Conservation (phyloP, 2,329 filamentous ascomycete genomes). For the Colletotrichum sp. region DNA sequence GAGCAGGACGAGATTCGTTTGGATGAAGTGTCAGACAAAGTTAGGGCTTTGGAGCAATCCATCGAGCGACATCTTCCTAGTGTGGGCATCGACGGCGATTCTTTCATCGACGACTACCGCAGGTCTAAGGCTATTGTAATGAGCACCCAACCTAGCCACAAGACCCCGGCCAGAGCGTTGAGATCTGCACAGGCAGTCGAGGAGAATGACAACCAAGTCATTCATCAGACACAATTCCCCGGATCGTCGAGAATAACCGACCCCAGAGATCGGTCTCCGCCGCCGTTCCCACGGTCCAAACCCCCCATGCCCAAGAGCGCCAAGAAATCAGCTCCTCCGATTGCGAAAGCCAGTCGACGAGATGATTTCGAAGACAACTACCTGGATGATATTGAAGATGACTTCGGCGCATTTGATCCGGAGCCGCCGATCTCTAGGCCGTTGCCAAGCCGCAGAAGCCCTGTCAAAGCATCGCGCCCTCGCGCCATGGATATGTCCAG, state of each 20-base stretch:
- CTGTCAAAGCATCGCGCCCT: constrained; percentile 9
- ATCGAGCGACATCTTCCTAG: constrained; percentile 46
- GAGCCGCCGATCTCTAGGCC: neutral
- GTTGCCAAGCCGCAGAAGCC: neutral
- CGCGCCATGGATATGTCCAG: constrained; percentile 41
- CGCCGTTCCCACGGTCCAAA: constrained; percentile 24
- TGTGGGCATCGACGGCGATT: constrained; percentile 50
- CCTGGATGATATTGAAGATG: constrained; percentile 28
- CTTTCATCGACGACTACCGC: constrained; percentile 37
- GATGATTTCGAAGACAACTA: constrained; percentile 38
- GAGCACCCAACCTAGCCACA: constrained; percentile 28
- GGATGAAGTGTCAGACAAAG: constrained; percentile 50
- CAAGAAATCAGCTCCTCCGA: neutral
- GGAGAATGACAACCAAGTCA: constrained; percentile 49
- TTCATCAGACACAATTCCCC: constrained; percentile 57
- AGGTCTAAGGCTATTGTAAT: constrained; percentile 27
- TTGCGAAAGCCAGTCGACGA: neutral
- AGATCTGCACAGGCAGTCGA: constrained; percentile 18
- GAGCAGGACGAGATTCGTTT: constrained; percentile 56
- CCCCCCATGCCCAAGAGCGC: neutral
- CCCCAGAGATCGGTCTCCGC: constrained; percentile 12
- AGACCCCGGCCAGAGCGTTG: constrained; percentile 10
- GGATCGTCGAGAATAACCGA: constrained; percentile 18
- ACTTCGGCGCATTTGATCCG: neutral
- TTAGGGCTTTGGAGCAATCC: constrained; percentile 43